Base-by-base conservation (phyloP, 805 yeast species). In the Yamadazyma sp. region DNA sequence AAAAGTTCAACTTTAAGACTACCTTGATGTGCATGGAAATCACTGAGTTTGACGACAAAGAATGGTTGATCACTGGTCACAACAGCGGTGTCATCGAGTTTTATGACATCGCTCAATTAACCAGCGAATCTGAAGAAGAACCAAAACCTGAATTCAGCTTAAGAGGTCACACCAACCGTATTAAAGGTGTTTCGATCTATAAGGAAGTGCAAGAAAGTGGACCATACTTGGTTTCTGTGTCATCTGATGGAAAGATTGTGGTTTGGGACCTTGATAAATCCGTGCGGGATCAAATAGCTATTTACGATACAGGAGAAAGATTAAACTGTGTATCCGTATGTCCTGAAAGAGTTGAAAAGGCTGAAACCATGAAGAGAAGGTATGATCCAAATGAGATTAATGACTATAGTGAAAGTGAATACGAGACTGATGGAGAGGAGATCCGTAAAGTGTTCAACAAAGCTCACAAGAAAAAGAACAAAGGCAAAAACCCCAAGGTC, bases 201-300 rank as follows among this genome's bases (percentile, higher is more conserved):
- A 48, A 53, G 17, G 62, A 67, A 24, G 67, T 71, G 10, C n/a
- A n/a, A n/a, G n/a, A n/a, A n/a, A 35, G 34, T 3, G 70, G 65
- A 13, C 69, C 70, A 4, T 84, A 73, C 53, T 60, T 93, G 53
- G 74, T 86, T 0, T 83, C 95, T 2, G 86, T 89, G 9, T 86
- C 96, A 0, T 86, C 97, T 0, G 98, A 91, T 60, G 98, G 98
- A 17, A 84, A 78, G 52, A 82, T 91, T 36, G 95, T 93, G 6
- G 84, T 91, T 3, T 91, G 97, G 96, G 84, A 90, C 55, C 47
- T 69, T 13, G 29, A 48, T 2, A 64, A 82, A 55, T 56, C 63
- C 1, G 52, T 66, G 2, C 72, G 74, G 50, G 95, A 86, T 52
- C 95, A 89, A 59, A 75, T 89, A 16, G 97, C 96, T 0, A 93